Conservation (phyloP, 306 rosid species). For the Quercus wislizeni region DNA sequence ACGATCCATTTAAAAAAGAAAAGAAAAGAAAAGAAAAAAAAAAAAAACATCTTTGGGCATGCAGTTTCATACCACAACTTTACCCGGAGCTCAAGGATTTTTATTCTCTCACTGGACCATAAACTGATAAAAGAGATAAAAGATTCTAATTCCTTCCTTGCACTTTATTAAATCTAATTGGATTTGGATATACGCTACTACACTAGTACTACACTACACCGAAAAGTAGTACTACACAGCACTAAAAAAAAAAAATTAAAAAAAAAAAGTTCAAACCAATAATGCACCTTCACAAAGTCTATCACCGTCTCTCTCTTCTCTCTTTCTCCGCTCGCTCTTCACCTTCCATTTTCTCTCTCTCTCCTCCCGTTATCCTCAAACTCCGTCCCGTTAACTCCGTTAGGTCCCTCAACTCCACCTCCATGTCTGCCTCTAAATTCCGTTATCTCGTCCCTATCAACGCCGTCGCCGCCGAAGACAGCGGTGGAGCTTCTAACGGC, state of each 20-base stretch:
- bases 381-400: constrained; percentile 18
- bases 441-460: constrained; percentile 45
- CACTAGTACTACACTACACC: not conserved
- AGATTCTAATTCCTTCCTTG: not conserved
- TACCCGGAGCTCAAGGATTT: too few relatives aligned
- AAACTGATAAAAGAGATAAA: too few relatives aligned
- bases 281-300: constrained; percentile 59
- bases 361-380: constrained; percentile 28
- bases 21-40: too few relatives aligned
- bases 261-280: constrained; percentile 1
- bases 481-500: constrained; percentile 43
- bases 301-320: constrained; percentile 56
- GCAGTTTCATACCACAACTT: too few relatives aligned
- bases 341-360: constrained; percentile 37
- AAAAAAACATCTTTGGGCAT: too few relatives aligned
- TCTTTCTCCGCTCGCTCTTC: constrained; percentile 21
- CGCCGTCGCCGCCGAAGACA: constrained; percentile 44
- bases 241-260: not conserved
- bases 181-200: not conserved
- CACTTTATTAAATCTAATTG: not conserved
- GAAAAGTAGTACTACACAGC: not conserved
- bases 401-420: constrained; percentile 11
- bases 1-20: too few relatives aligned
- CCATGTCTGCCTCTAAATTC: constrained; percentile 55
- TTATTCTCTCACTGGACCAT: too few relatives aligned